Base-by-base conservation (phyloP, 225 moss, liverwort and hornwort species). In the Sphagnum tenellum region DNA sequence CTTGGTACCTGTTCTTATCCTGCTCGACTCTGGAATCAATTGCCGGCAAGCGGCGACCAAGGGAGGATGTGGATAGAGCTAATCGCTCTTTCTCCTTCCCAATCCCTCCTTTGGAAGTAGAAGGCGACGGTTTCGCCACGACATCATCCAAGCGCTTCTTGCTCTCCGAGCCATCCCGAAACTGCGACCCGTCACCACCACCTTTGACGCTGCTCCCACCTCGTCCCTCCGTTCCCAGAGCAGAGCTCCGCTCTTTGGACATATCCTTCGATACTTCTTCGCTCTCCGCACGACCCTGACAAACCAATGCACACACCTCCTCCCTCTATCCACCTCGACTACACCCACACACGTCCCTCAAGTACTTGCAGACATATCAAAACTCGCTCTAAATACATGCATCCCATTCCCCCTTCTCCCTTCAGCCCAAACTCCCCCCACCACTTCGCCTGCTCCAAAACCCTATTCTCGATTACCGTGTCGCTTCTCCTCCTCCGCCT, bases 81-180 rank as follows among this genome's bases (percentile, higher is more conserved):
- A 9, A 9, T 52, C 52, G 52, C 69, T 98, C 90, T 68, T 88
- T 90, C 12, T 90, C 88, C 78, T 85, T 83, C 65, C 85, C 93
- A 79, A 87, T 90, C 60, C 90, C 93, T 62, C 81, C 89, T 81
- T 84, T 93, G 5, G 90, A 90, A 12, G 84, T 88, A 66, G 98
- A 90, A 45, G 90, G 89, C 61, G 89, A 89, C 12, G 89, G 86
- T 63, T 93, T 98, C 75, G 90, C 93, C 44, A 84, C 66, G 46
- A 75, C 90, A 69, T 90, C 92, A 64, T 98, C 96, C 65, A 81
- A 64, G 50, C 90, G 92, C 78, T 92, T 98, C 82, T 90, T 93
- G 71, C 73, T 29, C 7, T 80, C 86, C 52, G 68, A 46, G 10
- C 74, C 62, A 64, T 90, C 88, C 62, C 92, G 85, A 68, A 75